Conservation (phyloP, 768 basidiomycete species). For the Rhodotorula toruloides region DNA sequence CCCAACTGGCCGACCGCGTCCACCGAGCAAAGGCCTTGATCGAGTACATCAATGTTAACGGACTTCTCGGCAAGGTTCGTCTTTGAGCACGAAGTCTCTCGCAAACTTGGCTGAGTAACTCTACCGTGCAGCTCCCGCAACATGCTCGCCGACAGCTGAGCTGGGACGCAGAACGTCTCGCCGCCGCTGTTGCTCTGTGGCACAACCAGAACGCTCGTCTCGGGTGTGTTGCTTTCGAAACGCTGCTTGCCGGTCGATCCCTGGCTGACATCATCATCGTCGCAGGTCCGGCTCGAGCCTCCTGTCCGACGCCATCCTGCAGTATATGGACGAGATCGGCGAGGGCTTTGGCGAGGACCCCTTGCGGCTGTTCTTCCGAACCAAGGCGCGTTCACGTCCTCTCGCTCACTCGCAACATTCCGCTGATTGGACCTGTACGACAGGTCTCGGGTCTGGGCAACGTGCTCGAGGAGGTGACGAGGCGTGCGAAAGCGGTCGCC, state of each 20-base stretch:
- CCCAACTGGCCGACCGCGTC: conserved; percentile 69
- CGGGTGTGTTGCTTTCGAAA: conserved; percentile 40
- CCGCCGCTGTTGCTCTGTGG: conserved; percentile 77
- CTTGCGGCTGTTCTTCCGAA: conserved; percentile 77
- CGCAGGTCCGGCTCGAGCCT: conserved; percentile 50
- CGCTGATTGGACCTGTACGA: background rate
- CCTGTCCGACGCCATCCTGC: conserved; percentile 60
- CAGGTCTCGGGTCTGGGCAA: conserved; percentile 61
- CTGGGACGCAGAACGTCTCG: conserved; percentile 78
- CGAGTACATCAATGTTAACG: conserved; percentile 80
- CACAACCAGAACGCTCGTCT: conserved; percentile 46
- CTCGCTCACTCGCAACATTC: background rate
- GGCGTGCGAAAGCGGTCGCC: conserved; percentile 52
- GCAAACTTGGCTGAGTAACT: background rate
- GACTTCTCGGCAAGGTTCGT: conserved; percentile 65
- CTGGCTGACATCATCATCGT: background rate
- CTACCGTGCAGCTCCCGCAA: conserved; percentile 65
- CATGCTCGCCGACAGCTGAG: conserved; percentile 66
- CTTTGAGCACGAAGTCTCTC: background rate
- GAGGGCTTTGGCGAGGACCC: conserved; percentile 65
- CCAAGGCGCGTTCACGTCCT: conserved; percentile 48
- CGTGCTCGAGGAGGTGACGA: conserved; percentile 60
- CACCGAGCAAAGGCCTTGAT: conserved; percentile 78
- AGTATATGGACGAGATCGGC: conserved; percentile 60
- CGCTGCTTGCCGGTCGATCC: too few species aligned